Percentiles rank a stretch among this genome's conserved stretches.
Evolutionary conservation across 192 early-diverging fungal species (phyloP).

Genomic region (Helicostylum pulchrum): DNA sequence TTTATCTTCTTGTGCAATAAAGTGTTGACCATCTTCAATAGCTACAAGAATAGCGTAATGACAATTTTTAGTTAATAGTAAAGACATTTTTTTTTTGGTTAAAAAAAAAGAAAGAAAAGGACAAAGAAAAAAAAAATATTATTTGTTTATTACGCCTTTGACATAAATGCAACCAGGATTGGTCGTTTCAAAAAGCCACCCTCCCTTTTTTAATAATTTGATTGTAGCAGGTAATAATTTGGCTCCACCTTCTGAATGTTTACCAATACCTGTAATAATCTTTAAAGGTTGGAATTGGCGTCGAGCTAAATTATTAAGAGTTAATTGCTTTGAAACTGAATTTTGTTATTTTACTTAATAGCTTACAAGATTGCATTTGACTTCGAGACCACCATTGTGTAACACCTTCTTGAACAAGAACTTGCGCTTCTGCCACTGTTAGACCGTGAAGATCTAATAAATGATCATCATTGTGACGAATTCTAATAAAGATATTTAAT

Average conservation of each 20-base stretch:
- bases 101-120: constrained; percentile 7
- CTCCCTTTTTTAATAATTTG: constrained; percentile 44
- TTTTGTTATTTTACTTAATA: constrained; percentile 1
- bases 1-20: constrained; percentile 2
- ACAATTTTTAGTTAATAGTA: constrained; percentile 26
- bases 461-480: constrained; percentile 40
- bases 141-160: constrained; percentile 29
- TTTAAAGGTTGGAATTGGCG: constrained; percentile 44
- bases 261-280: constrained; percentile 66
- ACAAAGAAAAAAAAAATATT: neutral
- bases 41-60: constrained; percentile 31
- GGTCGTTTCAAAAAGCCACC: constrained; percentile 53
- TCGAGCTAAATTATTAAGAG: constrained; percentile 17
- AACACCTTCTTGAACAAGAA: constrained; percentile 55
- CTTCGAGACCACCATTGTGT: constrained; percentile 55
- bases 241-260: constrained; percentile 59
- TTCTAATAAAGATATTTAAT: neutral
- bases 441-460: constrained; percentile 71
- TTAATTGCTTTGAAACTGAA: neutral
- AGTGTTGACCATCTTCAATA: constrained; percentile 26
- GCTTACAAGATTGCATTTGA: constrained; percentile 35
- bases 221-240: constrained; percentile 53
- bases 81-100: constrained; percentile 16
- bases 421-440: constrained; percentile 57
- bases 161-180: constrained; percentile 55